Evolutionary conservation across 2,329 filamentous ascomycete species (phyloP).

Genomic region (Orbilia ellipsospora): DNA sequence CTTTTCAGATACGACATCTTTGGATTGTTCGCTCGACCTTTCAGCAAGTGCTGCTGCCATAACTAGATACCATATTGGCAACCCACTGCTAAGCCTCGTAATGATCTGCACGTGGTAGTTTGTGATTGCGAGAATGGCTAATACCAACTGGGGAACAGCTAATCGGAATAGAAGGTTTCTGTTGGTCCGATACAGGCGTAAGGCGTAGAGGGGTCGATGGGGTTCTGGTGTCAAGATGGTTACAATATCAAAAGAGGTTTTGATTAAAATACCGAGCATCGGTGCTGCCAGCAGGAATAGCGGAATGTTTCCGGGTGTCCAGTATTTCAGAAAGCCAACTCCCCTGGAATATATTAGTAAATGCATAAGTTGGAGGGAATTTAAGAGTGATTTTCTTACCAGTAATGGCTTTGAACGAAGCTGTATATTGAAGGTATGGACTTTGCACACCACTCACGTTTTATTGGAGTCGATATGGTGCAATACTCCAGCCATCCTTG

Average conservation of each 20-base stretch:
- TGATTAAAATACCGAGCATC: conserved; percentile 75
- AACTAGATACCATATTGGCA: conserved; percentile 85
- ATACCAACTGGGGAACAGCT: conserved; percentile 76
- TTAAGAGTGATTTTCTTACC: conserved; percentile 67
- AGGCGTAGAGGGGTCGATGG: conserved; percentile 16
- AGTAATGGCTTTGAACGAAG: conserved; percentile 90
- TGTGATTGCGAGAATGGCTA: conserved; percentile 77
- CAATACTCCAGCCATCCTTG: conserved; percentile 49
- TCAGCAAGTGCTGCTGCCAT: conserved; percentile 64
- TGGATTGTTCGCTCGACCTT: background rate
- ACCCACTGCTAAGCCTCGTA: conserved; percentile 86
- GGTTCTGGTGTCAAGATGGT: conserved; percentile 4
- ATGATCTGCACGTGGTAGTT: conserved; percentile 95
- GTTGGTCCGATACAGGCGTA: conserved; percentile 35
- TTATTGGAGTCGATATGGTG: conserved; percentile 60
- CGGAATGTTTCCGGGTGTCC: conserved; percentile 85
- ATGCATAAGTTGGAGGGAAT: too few relatives aligned
- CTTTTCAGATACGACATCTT: conserved; percentile 25
- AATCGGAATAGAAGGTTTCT: conserved; percentile 66
- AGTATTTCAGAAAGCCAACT: conserved; percentile 87
- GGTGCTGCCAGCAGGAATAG: conserved; percentile 86
- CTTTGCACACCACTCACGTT: conserved; percentile 76
- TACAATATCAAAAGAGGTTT: conserved; percentile 51
- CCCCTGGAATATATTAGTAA: conserved; percentile 71
- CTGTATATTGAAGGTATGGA: conserved; percentile 86